Base-by-base conservation (phyloP, 805 yeast genomes). In the Wickerhamiella azymoides region DNA sequence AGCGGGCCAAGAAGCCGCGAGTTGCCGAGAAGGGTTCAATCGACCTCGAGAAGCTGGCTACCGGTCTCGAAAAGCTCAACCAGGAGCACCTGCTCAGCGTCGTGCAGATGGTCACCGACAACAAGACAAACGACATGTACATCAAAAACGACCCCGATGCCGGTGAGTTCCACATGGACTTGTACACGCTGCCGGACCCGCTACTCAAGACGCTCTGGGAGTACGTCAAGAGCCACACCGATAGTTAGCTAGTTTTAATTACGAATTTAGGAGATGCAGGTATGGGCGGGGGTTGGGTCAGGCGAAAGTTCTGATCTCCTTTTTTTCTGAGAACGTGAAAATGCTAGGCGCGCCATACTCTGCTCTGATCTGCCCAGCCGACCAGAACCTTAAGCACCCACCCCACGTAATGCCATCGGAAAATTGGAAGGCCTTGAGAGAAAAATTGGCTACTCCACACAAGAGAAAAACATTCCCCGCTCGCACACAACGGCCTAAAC, bases 61-160 rank as follows among this genome's bases (percentile, higher is more conserved):
- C 80, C 50, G 89, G 92, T 2, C 72, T 89, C 56, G 84, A 94
- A 45, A 84, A 84, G 63, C 71, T 89, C 53, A 79, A 72, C 48
- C 97, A 89, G 64, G 97, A 92, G 60, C 96, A 92, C 63, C 70
- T 89, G 54, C 76, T 92, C 43, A 93, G 86, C 28, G 92, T 92
- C 41, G 97, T 89, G 46, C 97, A 89, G 65, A 88, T 89, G 96
- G 92, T 89, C 36, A 86, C 94, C 38, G 97, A 89, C 62, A 92
- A 92, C 66, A 76, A 84, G 60, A 85, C 97, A 5, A 77, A 84
- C 39, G 97, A 89, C 41, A 89, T 89, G 94, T 86, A 82, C 64
- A 81, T 89, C 56, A 88, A 88, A 61, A 89, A 92, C 62, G 94
- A 89, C 58, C 86, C 84, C 43, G 97, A 89, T 51, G 89, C 84